Conservation (phyloP, 2,329 filamentous ascomycete species). For the Alternaria arbusti region DNA sequence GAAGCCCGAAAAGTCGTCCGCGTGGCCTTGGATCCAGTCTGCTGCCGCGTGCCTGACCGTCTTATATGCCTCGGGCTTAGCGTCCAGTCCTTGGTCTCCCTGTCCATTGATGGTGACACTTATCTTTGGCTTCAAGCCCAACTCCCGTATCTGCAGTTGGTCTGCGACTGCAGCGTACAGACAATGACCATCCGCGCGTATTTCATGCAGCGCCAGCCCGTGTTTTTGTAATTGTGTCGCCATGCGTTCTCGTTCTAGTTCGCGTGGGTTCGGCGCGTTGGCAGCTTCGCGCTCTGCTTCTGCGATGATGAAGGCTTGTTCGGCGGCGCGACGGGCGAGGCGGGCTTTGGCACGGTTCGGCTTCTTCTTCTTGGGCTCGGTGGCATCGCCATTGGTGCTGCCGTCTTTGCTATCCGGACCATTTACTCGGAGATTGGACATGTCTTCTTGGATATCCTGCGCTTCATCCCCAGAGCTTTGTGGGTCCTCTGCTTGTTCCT, state of each 20-base stretch:
- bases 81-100: constrained; percentile 4
- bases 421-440: constrained; percentile 13
- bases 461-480: constrained; percentile 11
- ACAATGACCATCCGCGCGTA: constrained; percentile 92
- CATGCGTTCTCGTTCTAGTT: constrained; percentile 64
- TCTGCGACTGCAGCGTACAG: constrained; percentile 91
- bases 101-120: constrained; percentile 25
- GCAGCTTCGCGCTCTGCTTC: constrained; percentile 77
- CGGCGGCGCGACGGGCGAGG: constrained; percentile 84
- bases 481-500: constrained; percentile 8
- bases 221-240: constrained; percentile 67
- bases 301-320: constrained; percentile 72
- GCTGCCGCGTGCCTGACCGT: constrained; percentile 74
- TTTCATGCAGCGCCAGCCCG: constrained; percentile 74
- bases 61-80: constrained; percentile 60
- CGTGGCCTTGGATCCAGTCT: constrained; percentile 74
- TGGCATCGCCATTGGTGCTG: constrained; percentile 4
- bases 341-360: constrained; percentile 91
- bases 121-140: constrained; percentile 46
- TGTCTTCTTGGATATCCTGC: constrained; percentile 17
- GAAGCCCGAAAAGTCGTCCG: constrained; percentile 85
- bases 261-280: constrained; percentile 47
- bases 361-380: constrained; percentile 63
- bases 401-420: background rate
- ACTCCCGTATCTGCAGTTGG: constrained; percentile 66